These are phyloP conservation scores for Diplodia intermedia DNA, from an alignment of 2,329 filamentous ascomycete genomes.

Conservation along the genomic window DNA sequence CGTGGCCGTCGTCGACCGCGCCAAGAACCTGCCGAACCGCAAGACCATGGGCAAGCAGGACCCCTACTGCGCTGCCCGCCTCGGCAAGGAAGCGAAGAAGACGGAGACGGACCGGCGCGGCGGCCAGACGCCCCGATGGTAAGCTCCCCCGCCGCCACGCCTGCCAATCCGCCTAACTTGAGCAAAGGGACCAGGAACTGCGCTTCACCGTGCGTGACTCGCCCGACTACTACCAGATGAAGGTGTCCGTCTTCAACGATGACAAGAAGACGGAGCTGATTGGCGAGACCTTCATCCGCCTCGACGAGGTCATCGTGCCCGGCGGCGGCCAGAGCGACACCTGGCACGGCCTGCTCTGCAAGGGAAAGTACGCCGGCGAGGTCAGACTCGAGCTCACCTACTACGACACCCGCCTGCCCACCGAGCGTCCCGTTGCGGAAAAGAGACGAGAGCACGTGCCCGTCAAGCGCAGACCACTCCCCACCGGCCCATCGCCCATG, in stretches of 20 bases:
- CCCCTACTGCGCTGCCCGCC: constrained; percentile 89
- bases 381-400: constrained; percentile 94
- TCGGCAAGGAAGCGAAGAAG: constrained; percentile 98
- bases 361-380: constrained; percentile 94
- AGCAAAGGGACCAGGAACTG: constrained; percentile 89
- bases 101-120: constrained; percentile 92
- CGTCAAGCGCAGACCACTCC: constrained; percentile 83
- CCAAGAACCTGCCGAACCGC: constrained; percentile 94
- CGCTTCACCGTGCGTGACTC: constrained; percentile 96
- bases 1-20: constrained; percentile 89
- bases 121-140: constrained; percentile 96
- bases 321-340: constrained; percentile 93
- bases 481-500: constrained; percentile 69
- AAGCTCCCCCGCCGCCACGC: constrained; percentile 46
- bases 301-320: constrained; percentile 78
- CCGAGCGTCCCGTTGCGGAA: constrained; percentile 43
- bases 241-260: constrained; percentile 96
- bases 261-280: constrained; percentile 98
- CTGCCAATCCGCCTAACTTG: constrained; percentile 31
- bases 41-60: constrained; percentile 99
- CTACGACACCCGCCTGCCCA: constrained; percentile 77
- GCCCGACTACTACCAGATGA: constrained; percentile 93
- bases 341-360: constrained; percentile 88
- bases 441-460: constrained; percentile 61
- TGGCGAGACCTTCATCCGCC: constrained; percentile 88